A percentile compares a stretch with the other conserved stretches of the same genome.
These are phyloP conservation scores for Apiotrichum siamense DNA, from an alignment of 1,284 basidiomycete species.

Conservation along the genomic window DNA sequence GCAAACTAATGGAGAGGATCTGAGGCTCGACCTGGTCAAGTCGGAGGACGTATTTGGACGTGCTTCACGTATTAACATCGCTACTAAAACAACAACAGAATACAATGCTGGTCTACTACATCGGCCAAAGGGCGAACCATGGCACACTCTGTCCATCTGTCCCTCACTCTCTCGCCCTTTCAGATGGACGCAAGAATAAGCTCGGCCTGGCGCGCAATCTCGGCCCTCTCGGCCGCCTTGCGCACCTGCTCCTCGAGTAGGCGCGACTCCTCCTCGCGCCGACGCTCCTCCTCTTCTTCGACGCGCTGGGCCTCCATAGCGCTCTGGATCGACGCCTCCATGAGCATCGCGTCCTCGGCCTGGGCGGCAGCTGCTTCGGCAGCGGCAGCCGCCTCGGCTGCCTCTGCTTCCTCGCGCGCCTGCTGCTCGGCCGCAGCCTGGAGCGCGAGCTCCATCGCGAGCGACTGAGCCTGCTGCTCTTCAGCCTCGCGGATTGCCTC, in stretches of 20 bases:
- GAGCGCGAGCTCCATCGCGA: conserved; percentile 38
- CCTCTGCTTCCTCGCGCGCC: conserved; percentile 36
- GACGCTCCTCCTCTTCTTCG: conserved; percentile 36
- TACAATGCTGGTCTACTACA: background rate
- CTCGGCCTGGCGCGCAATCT: conserved; percentile 39
- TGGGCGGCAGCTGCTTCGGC: conserved; percentile 27
- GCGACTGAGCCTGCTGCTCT: conserved; percentile 31
- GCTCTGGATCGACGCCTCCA: conserved; percentile 37
- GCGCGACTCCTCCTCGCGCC: conserved; percentile 29
- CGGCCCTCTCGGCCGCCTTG: conserved; percentile 35
- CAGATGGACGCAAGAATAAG: conserved; percentile 38
- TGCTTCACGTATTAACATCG: background rate
- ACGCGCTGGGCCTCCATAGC: conserved; percentile 38
- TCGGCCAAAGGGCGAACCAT: too few relatives aligned
- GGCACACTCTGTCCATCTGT: background rate
- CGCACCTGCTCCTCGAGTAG: conserved; percentile 33
- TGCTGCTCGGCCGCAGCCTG: conserved; percentile 38
- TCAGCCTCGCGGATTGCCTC: conserved; percentile 36
- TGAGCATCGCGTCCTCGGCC: conserved; percentile 38
- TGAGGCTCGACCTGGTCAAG: too few relatives aligned
- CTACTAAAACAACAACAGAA: background rate
- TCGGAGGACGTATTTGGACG: too few relatives aligned
- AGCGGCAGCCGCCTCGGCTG: conserved; percentile 23
- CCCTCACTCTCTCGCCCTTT: background rate
- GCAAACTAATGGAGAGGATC: too few relatives aligned